Evolutionary conservation across 2,329 filamentous ascomycete species (phyloP), one percentile per base, ranked within the genome.

Genomic region (Colletotrichum incanum): DNA sequence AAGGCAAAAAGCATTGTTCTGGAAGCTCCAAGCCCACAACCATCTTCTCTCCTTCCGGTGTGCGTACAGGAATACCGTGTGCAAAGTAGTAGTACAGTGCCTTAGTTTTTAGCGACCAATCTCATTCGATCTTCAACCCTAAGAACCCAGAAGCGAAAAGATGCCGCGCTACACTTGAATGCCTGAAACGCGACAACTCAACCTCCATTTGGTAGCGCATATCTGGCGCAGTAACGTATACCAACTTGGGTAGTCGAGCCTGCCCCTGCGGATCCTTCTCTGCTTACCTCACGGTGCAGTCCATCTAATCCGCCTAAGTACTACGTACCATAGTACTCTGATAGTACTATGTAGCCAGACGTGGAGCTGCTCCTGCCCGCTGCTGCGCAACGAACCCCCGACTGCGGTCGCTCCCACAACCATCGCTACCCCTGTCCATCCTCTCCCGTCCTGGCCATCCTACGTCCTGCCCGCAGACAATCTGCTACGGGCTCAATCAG

Each of bases 401-500:
- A 28, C 49, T 49, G 50, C 20, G 49, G 61, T 64, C 37, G 52
- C 63, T 45, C 63, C 41, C 23, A 47, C 65, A 69, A 69, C 69
- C 56, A 72, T 55, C 65, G 49, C 16, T 43, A 18, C 60, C 69
- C 69, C 69, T 69, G 69, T 69, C 37, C 45, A 59, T 64, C 37
- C 43, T 45, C 61, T 31, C 28, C 52, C 31, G 37, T 63, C 69
- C 59, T 59, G 54, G 65, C 20, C 54, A 50, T 60, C 54, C 50
- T 60, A 49, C 68, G 41, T 59, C 68, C 68, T 68, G 49, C 50
- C 54, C 43, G 66, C 60, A 70, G 70, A 61, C 66, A 70, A 34
- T 65, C 66, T 73, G 67, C 63, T 71, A 73, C 71, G 52, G 62
- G 67, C 58, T 73, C 60, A 70, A 67, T 73, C 67, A 73, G 45